A percentile compares a stretch with the other conserved stretches of the same genome.
phyloP scores from a whole-genome alignment of 2,329 filamentous ascomycete species.

The Neonectria hederae region DNA sequence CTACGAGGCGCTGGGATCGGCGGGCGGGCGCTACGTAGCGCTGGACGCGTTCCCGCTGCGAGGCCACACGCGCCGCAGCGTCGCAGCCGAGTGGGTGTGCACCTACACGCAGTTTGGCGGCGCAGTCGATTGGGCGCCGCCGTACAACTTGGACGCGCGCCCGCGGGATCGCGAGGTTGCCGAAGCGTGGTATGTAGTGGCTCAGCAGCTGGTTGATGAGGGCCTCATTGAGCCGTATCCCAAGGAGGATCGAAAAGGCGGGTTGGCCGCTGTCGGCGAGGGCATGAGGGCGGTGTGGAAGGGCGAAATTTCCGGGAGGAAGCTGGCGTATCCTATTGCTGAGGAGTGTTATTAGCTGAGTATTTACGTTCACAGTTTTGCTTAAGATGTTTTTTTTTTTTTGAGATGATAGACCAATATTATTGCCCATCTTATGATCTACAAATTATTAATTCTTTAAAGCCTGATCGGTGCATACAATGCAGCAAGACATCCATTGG shows the following conservation, averaged over 20 bases:
- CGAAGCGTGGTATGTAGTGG: slow-evolving; percentile 19
- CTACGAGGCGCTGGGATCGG: slow-evolving; percentile 26
- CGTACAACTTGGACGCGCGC: slow-evolving; percentile 20
- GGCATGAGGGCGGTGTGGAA: slow-evolving; percentile 22
- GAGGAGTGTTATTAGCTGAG: background rate
- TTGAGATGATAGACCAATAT: background rate
- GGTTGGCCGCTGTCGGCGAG: slow-evolving; percentile 15
- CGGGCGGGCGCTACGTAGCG: slow-evolving; percentile 31
- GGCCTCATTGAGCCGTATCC: slow-evolving; percentile 15
- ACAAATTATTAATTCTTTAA: no score
- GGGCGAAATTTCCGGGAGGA: slow-evolving; percentile 19
- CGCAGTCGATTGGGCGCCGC: slow-evolving; percentile 23
- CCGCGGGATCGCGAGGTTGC: slow-evolving; percentile 16
- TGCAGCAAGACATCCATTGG: no score
- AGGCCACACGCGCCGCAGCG: slow-evolving; percentile 36
- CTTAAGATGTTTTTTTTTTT: no score
- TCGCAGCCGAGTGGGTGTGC: slow-evolving; percentile 34
- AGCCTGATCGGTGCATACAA: no score
- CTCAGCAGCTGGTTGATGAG: slow-evolving; percentile 13
- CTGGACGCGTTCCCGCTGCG: slow-evolving; percentile 36
- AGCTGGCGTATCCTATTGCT: slow-evolving; percentile 14
- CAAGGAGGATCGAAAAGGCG: slow-evolving; percentile 17
- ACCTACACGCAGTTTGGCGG: slow-evolving; percentile 30
- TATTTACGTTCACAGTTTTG: background rate
- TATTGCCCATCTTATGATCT: no score